These are phyloP conservation scores for Aspergillus glaucus DNA, from an alignment of 2,329 filamentous ascomycete genomes.

Conservation along the genomic window DNA sequence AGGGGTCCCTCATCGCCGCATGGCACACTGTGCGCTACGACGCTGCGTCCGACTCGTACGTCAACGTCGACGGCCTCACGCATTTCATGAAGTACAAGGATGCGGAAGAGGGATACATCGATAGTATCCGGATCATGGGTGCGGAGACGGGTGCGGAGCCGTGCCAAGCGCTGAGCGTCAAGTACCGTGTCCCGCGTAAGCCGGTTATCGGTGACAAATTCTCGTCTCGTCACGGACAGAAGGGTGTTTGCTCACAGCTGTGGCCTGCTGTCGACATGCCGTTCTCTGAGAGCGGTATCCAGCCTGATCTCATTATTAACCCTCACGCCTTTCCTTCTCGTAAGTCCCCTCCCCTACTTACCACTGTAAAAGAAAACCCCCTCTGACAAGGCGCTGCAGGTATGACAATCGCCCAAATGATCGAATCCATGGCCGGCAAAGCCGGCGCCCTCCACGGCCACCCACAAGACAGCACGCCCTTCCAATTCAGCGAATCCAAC, in stretches of 20 bases:
- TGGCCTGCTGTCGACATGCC: constrained; percentile 94
- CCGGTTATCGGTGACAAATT: constrained; percentile 98
- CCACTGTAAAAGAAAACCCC: neutral
- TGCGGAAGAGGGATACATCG: constrained; percentile 76
- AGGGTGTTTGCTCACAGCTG: constrained; percentile 93
- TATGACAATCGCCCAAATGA: constrained; percentile 99
- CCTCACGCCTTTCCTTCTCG: constrained; percentile 98
- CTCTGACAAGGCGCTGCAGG: constrained; percentile 14
- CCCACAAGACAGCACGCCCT: constrained; percentile 93
- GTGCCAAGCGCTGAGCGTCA: constrained; percentile 82
- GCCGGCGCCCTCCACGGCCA: constrained; percentile 87
- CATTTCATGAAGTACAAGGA: constrained; percentile 95
- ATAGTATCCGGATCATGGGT: constrained; percentile 87
- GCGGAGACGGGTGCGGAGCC: constrained; percentile 77
- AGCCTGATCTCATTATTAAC: constrained; percentile 98
- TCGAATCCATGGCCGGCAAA: constrained; percentile 94
- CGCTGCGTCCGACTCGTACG: constrained; percentile 60
- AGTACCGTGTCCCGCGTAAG: constrained; percentile 81
- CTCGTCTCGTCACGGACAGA: constrained; percentile 95
- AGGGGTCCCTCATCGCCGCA: constrained; percentile 80
- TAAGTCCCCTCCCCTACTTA: constrained; percentile 16
- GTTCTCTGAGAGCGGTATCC: constrained; percentile 92
- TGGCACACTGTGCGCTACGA: constrained; percentile 84
- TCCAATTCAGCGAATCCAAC: constrained; percentile 87
- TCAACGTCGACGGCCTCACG: constrained; percentile 80